Evolutionary conservation across 2,329 filamentous ascomycete genomes (phyloP).

Genomic region (Tolypocladium amazonense): DNA sequence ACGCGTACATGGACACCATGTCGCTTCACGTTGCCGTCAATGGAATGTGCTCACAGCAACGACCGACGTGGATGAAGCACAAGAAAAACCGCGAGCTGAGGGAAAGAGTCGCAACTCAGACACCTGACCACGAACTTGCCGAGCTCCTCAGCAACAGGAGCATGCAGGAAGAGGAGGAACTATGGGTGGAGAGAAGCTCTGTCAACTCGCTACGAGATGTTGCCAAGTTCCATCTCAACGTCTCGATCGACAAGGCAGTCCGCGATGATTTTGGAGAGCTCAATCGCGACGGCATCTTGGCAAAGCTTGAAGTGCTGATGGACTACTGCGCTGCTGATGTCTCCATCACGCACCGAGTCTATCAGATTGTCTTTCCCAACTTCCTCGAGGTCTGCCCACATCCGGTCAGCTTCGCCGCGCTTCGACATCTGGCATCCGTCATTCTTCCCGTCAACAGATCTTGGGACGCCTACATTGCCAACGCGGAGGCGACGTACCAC

Average conservation of each 20-base stretch:
- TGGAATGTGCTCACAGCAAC: slow-evolving; percentile 94
- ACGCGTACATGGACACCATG: slow-evolving; percentile 93
- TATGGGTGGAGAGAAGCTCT: slow-evolving; percentile 92
- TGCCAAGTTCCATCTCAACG: slow-evolving; percentile 88
- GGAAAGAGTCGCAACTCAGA: slow-evolving; percentile 66
- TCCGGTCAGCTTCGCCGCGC: slow-evolving; percentile 90
- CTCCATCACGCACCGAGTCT: slow-evolving; percentile 85
- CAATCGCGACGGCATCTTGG: slow-evolving; percentile 58
- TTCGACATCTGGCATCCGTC: slow-evolving; percentile 86
- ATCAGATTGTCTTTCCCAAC: slow-evolving; percentile 81
- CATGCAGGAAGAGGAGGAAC: slow-evolving; percentile 79
- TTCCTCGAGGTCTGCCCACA: slow-evolving; percentile 89
- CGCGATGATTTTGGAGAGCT: slow-evolving; percentile 81
- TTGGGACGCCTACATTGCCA: slow-evolving; percentile 77
- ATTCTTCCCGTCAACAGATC: slow-evolving; percentile 82
- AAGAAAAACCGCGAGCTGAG: slow-evolving; percentile 79
- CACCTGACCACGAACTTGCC: slow-evolving; percentile 60
- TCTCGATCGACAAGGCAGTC: slow-evolving; percentile 81
- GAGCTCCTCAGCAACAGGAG: slow-evolving; percentile 57
- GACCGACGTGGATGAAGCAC: slow-evolving; percentile 95
- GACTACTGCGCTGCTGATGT: slow-evolving; percentile 96
- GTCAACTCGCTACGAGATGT: slow-evolving; percentile 93
- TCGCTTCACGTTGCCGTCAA: slow-evolving; percentile 95
- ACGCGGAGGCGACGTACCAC: slow-evolving; percentile 77
- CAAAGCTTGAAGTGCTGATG: slow-evolving; percentile 69